phyloP scores from a whole-genome alignment of 202 grass and related monocot species.

The Hordeum pubiflorum region DNA sequence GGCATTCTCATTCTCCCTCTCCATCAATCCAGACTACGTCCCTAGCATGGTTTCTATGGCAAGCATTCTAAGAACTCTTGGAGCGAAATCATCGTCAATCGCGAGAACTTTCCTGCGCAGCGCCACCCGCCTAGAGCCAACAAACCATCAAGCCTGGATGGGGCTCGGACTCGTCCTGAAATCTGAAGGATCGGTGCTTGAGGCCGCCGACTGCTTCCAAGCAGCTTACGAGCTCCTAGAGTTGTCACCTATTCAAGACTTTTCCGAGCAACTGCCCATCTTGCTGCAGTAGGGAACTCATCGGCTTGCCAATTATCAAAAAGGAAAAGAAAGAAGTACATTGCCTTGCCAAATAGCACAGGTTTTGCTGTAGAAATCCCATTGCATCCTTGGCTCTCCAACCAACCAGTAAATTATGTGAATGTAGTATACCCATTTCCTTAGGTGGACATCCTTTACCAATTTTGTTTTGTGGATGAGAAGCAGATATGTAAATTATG shows the following conservation, averaged over 20 bases:
- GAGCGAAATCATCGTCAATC: conserved; percentile 44
- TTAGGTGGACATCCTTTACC: neutral
- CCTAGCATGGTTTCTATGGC: conserved; percentile 82
- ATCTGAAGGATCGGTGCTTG: conserved; percentile 49
- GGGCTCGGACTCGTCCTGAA: conserved; percentile 69
- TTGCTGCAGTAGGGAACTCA: conserved; percentile 40
- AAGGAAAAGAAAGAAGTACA: neutral
- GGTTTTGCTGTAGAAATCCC: conserved; percentile 13
- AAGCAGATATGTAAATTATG: neutral
- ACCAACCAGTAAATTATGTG: neutral
- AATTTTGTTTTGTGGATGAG: neutral
- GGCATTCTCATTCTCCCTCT: conserved; percentile 62
- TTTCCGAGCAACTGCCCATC: conserved; percentile 43
- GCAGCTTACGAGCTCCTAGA: conserved; percentile 82
- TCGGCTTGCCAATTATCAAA: neutral
- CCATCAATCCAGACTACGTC: conserved; percentile 71
- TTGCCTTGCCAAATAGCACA: conserved; percentile 9
- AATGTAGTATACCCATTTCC: conserved; percentile 6
- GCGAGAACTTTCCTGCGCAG: conserved; percentile 70
- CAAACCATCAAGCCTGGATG: conserved; percentile 75
- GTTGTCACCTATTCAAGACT: conserved; percentile 56
- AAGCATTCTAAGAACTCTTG: conserved; percentile 56
- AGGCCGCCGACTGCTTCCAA: conserved; percentile 87
- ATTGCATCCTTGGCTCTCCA: neutral
- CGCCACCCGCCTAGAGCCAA: conserved; percentile 60